These are phyloP conservation scores for Leishmania arabica DNA, from an alignment of 208 protist genomes.

Conservation along the genomic window DNA sequence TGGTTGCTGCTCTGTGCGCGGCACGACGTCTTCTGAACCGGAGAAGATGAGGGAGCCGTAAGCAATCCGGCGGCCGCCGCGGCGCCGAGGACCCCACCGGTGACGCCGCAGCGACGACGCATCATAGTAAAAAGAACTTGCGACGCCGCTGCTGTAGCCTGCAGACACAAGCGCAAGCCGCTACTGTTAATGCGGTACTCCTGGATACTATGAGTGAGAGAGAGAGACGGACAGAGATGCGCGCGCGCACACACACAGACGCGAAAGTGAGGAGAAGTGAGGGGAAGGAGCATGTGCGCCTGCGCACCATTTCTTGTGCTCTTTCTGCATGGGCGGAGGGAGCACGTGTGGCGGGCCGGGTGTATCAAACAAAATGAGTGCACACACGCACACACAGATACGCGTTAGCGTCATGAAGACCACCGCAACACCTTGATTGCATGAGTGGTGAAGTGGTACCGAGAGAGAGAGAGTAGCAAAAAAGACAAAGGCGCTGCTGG, in stretches of 20 bases:
- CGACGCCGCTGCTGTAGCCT: background rate
- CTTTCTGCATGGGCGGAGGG: background rate
- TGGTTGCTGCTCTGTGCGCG: slow-evolving; percentile 26
- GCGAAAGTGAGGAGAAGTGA: background rate
- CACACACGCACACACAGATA: slow-evolving; percentile 3
- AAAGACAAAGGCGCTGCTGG: background rate
- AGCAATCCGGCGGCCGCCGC: background rate
- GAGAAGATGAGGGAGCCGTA: background rate
- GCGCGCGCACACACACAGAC: background rate
- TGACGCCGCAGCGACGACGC: slow-evolving; percentile 33
- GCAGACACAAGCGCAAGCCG: background rate
- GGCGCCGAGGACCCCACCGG: background rate
- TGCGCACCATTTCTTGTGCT: background rate
- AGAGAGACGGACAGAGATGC: background rate
- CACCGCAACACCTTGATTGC: background rate
- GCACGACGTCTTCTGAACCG: background rate
- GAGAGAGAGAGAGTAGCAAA: background rate
- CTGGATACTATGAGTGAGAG: background rate
- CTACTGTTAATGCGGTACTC: background rate
- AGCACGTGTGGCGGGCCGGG: background rate
- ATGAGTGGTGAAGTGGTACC: background rate
- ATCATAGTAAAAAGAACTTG: slow-evolving; percentile 28
- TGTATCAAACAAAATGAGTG: background rate
- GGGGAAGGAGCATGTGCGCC: background rate
- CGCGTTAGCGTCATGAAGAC: no score